Base-by-base conservation (phyloP, 2,329 filamentous ascomycete genomes). In the Huntiella decipiens region DNA sequence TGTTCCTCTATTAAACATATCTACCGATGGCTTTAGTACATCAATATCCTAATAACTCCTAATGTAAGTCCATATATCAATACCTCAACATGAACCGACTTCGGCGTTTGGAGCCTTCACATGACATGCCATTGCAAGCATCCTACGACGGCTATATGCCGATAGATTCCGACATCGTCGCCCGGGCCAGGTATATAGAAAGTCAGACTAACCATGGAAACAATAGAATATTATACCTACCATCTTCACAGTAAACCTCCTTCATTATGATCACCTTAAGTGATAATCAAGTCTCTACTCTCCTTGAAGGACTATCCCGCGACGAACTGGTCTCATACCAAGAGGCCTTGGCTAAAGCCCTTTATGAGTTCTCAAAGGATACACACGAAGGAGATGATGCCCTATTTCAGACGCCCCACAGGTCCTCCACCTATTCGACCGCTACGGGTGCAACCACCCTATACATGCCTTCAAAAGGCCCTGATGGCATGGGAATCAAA, bases 381-480 rank as follows among this genome's bases (percentile, higher is more conserved):
- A 65, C 67, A 0, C 66, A 70, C 46, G 56, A 58, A 12, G 57
- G 62, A 19, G 58, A 63, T 32, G 58, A 60, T 34, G 63, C 61
- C 33, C 55, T 67, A 3, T 65, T 70, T 47, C 67, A 77, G 52
- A 73, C 78, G 53, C 75, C 74, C 4, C 63, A 66, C 47, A 65
- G 72, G 31, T 66, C 66, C 7, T 60, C 65, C 0, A 63, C 74
- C 5, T 57, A 66, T 36, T 70, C 68, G 19, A 56, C 61, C 1
- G 58, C 57, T 0, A 70, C 68, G 12, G 67, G 66, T 36, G 64
- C 68, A 28, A 78, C 73, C 13, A 82, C 77, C 2, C 61, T 85
- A 16, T 85, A 84, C 56, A 84, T 85, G 77, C 81, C 81, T 0
- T 79, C 79, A 1, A 74, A 70, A 17, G 75, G 75, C 49, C 71